Conservation (phyloP, 345 rosid genomes). For the Citrus inodora region DNA sequence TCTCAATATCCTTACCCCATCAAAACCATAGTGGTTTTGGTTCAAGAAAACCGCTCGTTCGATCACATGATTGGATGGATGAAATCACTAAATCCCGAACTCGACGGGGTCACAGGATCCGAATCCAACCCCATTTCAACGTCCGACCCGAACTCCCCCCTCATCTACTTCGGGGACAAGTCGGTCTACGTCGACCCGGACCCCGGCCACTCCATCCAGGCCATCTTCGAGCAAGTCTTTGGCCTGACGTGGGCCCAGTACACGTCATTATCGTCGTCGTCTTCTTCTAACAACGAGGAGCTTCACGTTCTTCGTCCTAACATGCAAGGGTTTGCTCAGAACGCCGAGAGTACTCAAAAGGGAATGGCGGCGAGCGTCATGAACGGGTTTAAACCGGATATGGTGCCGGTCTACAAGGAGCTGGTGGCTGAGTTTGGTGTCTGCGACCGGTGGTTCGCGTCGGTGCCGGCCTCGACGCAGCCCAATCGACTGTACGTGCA, state of each 20-base stretch:
- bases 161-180: constrained; percentile 38
- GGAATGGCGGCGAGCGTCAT: constrained; percentile 60
- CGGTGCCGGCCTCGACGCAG: constrained; percentile 61
- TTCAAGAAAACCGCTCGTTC: constrained; percentile 85
- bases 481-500: constrained; percentile 55
- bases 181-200: constrained; percentile 63
- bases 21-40: constrained; percentile 72
- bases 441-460: constrained; percentile 61
- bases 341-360: constrained; percentile 40
- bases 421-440: constrained; percentile 31
- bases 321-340: constrained; percentile 70
- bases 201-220: constrained; percentile 75
- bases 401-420: constrained; percentile 36
- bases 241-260: constrained; percentile 40
- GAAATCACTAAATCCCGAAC: constrained; percentile 52
- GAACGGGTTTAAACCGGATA: constrained; percentile 44
- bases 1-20: constrained; percentile 41
- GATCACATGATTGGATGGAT: constrained; percentile 97
- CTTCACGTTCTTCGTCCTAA: constrained; percentile 13
- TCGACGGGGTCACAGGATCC: constrained; percentile 62
- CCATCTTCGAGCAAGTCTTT: constrained; percentile 67
- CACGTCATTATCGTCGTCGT: background rate
- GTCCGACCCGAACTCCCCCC: constrained; percentile 46
- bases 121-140: constrained; percentile 71
- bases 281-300: background rate